These are phyloP conservation scores for Coccomyxa subellipsoidea DNA, from an alignment of 163 green algal genomes.

Conservation along the genomic window DNA sequence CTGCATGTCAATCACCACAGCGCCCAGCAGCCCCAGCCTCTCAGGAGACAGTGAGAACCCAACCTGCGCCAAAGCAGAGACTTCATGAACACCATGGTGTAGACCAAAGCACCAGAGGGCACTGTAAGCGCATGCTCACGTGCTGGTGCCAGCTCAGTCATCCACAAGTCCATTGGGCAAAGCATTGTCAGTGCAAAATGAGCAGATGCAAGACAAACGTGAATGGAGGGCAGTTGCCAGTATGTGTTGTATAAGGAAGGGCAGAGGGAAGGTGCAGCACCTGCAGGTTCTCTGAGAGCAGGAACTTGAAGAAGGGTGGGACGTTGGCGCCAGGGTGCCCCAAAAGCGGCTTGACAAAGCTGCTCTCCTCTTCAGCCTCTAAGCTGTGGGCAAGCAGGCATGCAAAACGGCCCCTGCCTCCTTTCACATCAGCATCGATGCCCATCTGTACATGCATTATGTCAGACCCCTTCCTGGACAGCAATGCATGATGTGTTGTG, in stretches of 20 bases:
- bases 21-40: not conserved
- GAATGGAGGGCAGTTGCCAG: not conserved
- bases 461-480: too few relatives aligned
- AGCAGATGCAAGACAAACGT: too few relatives aligned
- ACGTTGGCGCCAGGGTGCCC: not conserved
- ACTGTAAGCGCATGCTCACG: too few relatives aligned
- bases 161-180: too few relatives aligned
- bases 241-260: not conserved
- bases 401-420: not conserved
- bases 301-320: not conserved
- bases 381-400: not conserved
- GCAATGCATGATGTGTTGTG: not conserved
- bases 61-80: not conserved
- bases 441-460: not conserved
- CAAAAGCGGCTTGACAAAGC: not conserved
- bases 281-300: not conserved
- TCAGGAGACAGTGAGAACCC: not conserved
- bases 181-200: too few relatives aligned
- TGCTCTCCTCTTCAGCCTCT: not conserved
- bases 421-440: not conserved
- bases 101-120: too few relatives aligned
- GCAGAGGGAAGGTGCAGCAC: not conserved
- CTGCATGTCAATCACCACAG: slow-evolving; percentile 14
- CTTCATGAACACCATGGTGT: too few relatives aligned
- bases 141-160: too few relatives aligned